Evolutionary conservation across 2,329 filamentous ascomycete species (phyloP), one percentile per base, ranked within the genome.

Genomic region (Aureobasidium zeae): DNA sequence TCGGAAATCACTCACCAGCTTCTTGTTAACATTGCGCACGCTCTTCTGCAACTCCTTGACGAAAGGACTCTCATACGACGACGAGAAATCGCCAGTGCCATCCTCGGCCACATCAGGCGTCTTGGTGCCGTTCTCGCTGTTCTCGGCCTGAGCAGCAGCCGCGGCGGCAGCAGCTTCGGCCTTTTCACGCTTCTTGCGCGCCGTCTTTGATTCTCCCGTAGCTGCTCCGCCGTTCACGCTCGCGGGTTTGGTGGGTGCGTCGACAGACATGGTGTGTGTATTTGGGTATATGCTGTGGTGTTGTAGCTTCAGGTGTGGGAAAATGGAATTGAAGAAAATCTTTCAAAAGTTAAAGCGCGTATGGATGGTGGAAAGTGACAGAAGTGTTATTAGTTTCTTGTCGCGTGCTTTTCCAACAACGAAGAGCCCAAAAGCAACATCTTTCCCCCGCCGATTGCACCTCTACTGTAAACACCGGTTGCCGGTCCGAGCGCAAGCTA

Each of bases 11-110:
- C 83, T 69, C 67, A 94, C 86, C 57, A 96, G 80, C 69, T 95
- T 95, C 76, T 95, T 96, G 71, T 80, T 83, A 58, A 91, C 70
- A 64, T 91, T 94, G 59, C 89, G 87, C n/a, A 57, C 79, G 61
- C 69, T 94, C 88, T 94, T 95, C 60, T 89, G 79, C 37, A 96
- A 73, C 62, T 96, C 89, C 61, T 80, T 86, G 60, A 95, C 74
- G 66, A 89, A 87, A 28, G 79, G 71, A 57, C 77, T 87, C 61
- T 95, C 88, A 49, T 68, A 70, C 48, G 77, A 77, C n/a, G n/a
- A n/a, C n/a, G n/a, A n/a, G n/a, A n/a, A n/a, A 46, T 85, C 79
- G 48, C 70, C 70, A 56, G 79, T 78, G 48, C 68, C 65, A n/a
- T n/a, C n/a, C 21, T 28, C 53, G 49, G 4, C 58, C 48, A 2